phyloP scores from a whole-genome alignment of 305 asterid species.

The Ilex paraguariensis region DNA sequence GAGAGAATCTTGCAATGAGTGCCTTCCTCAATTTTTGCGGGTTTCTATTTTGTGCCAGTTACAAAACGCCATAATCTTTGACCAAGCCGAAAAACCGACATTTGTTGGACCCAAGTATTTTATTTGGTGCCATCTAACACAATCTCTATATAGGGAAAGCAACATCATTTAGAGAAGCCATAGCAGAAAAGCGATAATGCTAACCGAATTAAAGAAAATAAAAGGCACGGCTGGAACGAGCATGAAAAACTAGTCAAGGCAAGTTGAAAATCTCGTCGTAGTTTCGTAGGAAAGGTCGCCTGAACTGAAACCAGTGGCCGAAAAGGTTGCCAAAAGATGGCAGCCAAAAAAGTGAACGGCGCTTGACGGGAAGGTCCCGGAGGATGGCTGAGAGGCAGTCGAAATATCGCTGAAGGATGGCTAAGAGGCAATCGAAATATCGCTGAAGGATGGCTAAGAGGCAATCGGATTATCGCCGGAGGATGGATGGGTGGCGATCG shows the following conservation, averaged over 20 bases:
- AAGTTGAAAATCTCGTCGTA: too few species aligned
- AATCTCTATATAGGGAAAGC: background rate
- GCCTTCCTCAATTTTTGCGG: background rate
- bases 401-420: too few species aligned
- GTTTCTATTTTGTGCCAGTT: background rate
- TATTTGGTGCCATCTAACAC: background rate
- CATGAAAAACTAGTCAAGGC: background rate
- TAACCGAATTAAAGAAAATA: background rate
- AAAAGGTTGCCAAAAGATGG: too few species aligned
- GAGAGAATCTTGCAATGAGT: background rate
- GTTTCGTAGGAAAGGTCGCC: too few species aligned
- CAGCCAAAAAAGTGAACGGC: too few species aligned
- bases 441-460: too few species aligned
- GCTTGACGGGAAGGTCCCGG: too few species aligned
- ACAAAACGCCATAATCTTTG: background rate
- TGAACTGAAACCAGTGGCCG: too few species aligned
- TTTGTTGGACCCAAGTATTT: background rate
- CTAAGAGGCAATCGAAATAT: too few species aligned
- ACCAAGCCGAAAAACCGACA: background rate
- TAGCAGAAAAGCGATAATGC: background rate
- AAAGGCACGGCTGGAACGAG: background rate
- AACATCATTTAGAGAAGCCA: background rate
- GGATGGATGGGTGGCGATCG: too few species aligned
- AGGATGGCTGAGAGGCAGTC: too few species aligned
- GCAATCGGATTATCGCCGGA: too few species aligned